Evolutionary conservation across 805 yeast genomes (phyloP), one percentile per base, ranked within the genome.

Genomic region (Wickerhamiella qilinensis): DNA sequence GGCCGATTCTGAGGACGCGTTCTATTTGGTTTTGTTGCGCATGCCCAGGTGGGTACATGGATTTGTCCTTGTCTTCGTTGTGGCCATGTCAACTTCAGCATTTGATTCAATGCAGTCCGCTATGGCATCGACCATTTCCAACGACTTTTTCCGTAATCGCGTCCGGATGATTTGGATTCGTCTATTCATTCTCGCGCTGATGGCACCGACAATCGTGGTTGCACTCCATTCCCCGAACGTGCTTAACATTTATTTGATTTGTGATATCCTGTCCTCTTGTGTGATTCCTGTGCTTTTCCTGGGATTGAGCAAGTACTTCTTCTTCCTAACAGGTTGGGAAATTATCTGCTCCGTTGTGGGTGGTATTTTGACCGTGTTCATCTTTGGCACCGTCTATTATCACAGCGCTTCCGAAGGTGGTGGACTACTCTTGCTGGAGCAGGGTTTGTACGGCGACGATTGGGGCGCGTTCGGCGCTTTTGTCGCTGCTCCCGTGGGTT

Each of bases 391-490:
- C 2, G 66, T 83, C 38, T 86, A 84, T 62, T 85, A 77, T 54
- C 38, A 44, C 16, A 31, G 30, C 12, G 88, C 93, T 8, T 57
- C 60, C 38, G 81, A 75, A 43, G 96, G 95, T 49, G 95, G 79
- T 15, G 67, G 67, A 44, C 65, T 86, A 37, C 60, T 86, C 38
- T 62, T 86, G 42, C 65, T 86, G 38, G 28, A 20, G 20, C 16
- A 55, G 16, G 94, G 95, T 36, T 61, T 85, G 28, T 85, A 85
- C 52, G 62, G 69, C 5, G 70, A 67, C 37, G 94, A 85, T 52
- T 85, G 95, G 95, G 81, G 88, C 50, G 76, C 93, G 0, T 85
- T 85, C 61, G 95, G 93, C 22, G 94, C 94, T 2, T 85, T 85
- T 58, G 86, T 80, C 8, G 79, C 77, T 46, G 91, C 94, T 1